Evolutionary conservation across 306 rosid genomes (phyloP), one percentile per base, ranked within the genome.

Genomic region (Corylus avellana): DNA sequence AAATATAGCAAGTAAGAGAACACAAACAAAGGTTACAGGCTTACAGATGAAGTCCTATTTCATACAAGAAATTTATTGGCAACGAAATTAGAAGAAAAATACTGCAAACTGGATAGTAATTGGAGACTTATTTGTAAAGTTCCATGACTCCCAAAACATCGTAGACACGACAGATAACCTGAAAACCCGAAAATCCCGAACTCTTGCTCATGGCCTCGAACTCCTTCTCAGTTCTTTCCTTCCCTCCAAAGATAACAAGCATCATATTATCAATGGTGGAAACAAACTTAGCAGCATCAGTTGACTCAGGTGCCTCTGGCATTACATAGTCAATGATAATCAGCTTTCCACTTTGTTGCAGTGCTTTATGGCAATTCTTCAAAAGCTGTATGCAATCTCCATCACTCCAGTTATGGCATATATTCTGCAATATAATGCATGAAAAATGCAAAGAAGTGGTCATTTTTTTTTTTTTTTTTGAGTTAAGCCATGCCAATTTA

Each of bases 251-350:
- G 29, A 44, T 27, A 16, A 39, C 20, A 9, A 56, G 47, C 84
- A 67, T 57, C 1, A n/a, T 1, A 56, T 46, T 68, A 74, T 80
- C 84, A 4, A 1, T 4, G 10, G 62, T 4, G 17, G 84, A 67
- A 7, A 32, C 71, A n/a, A 11, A 13, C 63, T 75, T 55, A 2
- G 71, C 0, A 25, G 44, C 79, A 47, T 2, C 39, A n/a, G 14
- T 74, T 56, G 84, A 27, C 50, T 75, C 75, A 44, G 75, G 71
- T 56, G 70, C 79, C 58, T 74, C 79, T 18, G 75, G 84, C 63
- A 80, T 67, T 18, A 80, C 51, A 70, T 54, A 47, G 70, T 80
- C 84, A 16, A 80, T 4, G 56, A 80, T 47, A 35, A 80, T 67
- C 50, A 80, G 63, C 66, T 80, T 80, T 32, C 84, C 84, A 54